These are phyloP conservation scores for Vanrija pseudolonga DNA, from an alignment of 1,284 basidiomycete genomes.

Conservation along the genomic window DNA sequence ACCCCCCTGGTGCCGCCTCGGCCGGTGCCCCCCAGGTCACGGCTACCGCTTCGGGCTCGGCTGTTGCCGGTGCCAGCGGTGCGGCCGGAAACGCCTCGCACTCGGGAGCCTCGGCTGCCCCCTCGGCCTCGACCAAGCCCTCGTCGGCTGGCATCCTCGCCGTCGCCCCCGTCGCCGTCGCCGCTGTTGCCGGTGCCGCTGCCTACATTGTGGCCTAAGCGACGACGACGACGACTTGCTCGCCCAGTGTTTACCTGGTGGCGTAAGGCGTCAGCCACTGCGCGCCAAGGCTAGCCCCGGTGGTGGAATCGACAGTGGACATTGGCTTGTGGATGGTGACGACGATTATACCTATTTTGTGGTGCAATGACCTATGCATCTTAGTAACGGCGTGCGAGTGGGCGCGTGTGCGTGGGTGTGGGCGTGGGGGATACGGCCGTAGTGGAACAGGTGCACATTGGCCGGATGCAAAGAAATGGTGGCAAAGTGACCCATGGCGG, in stretches of 20 bases:
- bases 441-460: too few species aligned
- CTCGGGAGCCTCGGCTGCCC: not conserved
- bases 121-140: not conserved
- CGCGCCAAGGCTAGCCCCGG: not conserved
- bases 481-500: too few species aligned
- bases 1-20: constrained; percentile 51
- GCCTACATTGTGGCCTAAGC: constrained; percentile 10
- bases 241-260: not conserved
- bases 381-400: too few species aligned
- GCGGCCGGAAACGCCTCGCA: not conserved
- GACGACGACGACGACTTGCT: too few species aligned
- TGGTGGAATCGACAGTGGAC: not conserved
- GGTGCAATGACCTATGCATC: not conserved
- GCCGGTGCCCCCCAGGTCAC: not conserved
- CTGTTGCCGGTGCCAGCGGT: constrained; percentile 2
- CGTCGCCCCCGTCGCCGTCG: not conserved
- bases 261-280: not conserved
- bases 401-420: too few species aligned
- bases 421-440: too few species aligned
- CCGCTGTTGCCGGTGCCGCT: constrained; percentile 9
- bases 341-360: not conserved
- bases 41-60: not conserved
- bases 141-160: not conserved
- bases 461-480: too few species aligned
- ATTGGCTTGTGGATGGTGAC: not conserved